Percentiles rank a stretch among this genome's conserved stretches.
These are phyloP conservation scores for Volvox carteri DNA, from an alignment of 163 green algal species.

Conservation along the genomic window DNA sequence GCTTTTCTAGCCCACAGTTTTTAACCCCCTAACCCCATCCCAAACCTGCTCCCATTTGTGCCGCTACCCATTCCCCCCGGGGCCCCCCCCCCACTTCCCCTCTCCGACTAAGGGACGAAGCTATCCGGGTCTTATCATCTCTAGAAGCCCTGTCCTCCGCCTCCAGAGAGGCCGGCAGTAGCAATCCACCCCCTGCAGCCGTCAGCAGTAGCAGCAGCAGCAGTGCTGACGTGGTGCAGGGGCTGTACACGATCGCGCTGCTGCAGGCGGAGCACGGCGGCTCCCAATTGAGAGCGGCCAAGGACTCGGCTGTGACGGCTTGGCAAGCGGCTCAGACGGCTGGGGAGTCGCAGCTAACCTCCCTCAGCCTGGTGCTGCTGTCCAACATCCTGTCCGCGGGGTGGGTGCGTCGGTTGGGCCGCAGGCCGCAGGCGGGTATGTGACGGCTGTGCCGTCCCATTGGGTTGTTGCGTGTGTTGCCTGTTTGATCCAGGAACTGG, in stretches of 20 bases:
- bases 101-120: neutral
- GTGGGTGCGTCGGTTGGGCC: too few species aligned
- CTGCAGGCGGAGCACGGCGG: slow-evolving; percentile 48
- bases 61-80: too few species aligned
- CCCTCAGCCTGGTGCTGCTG: slow-evolving; percentile 35
- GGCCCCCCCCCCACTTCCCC: neutral
- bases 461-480: too few species aligned
- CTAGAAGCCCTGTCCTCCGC: neutral
- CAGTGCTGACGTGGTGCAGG: neutral
- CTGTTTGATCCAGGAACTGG: too few species aligned
- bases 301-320: neutral
- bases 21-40: too few species aligned
- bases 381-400: slow-evolving; percentile 17
- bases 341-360: neutral
- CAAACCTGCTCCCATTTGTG: too few species aligned
- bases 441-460: neutral
- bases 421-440: too few species aligned
- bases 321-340: slow-evolving; percentile 30
- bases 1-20: too few species aligned
- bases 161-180: neutral
- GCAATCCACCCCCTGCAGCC: too few species aligned
- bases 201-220: neutral
- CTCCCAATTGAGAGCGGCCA: neutral
- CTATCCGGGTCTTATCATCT: neutral
- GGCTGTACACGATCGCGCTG: slow-evolving; percentile 24